A percentile compares a stretch with the other conserved stretches of the same genome.
Conservation (phyloP, 2,329 filamentous ascomycete genomes). For the Epichloe aotearoae region DNA sequence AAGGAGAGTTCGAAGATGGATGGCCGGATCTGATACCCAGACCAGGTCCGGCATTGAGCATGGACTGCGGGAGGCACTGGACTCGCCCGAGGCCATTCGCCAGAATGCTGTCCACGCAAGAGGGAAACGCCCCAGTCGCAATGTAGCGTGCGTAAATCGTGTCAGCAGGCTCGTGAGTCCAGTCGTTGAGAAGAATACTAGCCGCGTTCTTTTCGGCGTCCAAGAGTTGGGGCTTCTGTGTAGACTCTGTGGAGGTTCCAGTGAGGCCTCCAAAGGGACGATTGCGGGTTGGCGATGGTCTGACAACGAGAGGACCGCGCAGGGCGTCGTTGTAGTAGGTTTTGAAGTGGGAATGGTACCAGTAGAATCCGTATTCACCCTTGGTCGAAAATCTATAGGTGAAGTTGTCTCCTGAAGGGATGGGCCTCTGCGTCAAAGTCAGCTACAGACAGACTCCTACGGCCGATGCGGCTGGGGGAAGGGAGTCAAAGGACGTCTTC, state of each 20-base stretch:
- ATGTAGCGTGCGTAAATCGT: neutral
- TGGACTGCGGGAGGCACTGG: neutral
- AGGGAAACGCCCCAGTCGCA: neutral
- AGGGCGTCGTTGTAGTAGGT: slow-evolving; percentile 5
- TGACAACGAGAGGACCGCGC: slow-evolving; percentile 1
- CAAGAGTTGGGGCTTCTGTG: neutral
- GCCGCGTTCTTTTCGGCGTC: neutral
- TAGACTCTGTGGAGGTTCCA: neutral
- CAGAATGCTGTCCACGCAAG: slow-evolving; percentile 3
- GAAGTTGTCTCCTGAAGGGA: slow-evolving; percentile 2
- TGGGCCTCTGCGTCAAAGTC: neutral
- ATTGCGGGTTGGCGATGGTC: neutral
- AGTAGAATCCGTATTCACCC: slow-evolving; percentile 4
- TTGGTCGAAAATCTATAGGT: slow-evolving; percentile 2
- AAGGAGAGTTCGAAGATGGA: too few relatives aligned
- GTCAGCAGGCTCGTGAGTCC: slow-evolving; percentile 3
- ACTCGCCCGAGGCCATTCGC: slow-evolving; percentile 2
- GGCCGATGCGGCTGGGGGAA: neutral
- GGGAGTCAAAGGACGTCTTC: too few relatives aligned
- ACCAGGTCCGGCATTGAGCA: neutral
- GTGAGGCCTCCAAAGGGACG: neutral
- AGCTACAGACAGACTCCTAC: neutral
- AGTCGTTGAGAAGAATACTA: slow-evolving; percentile 4
- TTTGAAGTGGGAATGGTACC: slow-evolving; percentile 6
- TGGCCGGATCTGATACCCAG: neutral